Conservation (phyloP, 2,329 filamentous ascomycete species). For the Aspergillus amoenus region DNA sequence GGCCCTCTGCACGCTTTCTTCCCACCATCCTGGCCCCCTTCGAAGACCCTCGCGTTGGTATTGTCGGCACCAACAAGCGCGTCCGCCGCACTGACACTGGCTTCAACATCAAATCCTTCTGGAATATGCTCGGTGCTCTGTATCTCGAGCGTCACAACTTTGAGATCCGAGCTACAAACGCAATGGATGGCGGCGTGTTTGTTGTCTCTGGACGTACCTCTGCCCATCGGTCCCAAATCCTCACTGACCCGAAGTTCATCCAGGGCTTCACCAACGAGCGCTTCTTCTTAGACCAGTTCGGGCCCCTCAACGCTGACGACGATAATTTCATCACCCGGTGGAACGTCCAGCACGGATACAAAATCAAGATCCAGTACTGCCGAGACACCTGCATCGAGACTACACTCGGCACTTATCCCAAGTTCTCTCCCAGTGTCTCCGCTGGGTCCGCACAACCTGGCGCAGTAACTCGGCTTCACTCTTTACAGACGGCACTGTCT, state of each 20-base stretch:
- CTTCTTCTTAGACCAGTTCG: slow-evolving; percentile 48
- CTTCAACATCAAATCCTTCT: slow-evolving; percentile 29
- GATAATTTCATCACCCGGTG: slow-evolving; percentile 63
- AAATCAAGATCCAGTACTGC: slow-evolving; percentile 56
- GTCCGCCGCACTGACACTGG: slow-evolving; percentile 42
- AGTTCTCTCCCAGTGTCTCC: slow-evolving; percentile 55
- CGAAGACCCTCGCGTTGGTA: slow-evolving; percentile 49
- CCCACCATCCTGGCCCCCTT: slow-evolving; percentile 44
- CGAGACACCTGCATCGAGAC: slow-evolving; percentile 52
- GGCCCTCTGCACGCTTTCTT: slow-evolving; percentile 45
- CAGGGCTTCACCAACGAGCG: slow-evolving; percentile 49
- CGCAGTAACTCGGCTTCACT: slow-evolving; percentile 56
- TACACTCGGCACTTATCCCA: slow-evolving; percentile 50
- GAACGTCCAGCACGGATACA: slow-evolving; percentile 51
- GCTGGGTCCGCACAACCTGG: slow-evolving; percentile 61
- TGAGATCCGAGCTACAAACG: slow-evolving; percentile 57
- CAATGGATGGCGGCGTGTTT: slow-evolving; percentile 60
- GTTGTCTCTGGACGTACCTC: slow-evolving; percentile 59
- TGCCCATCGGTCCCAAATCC: slow-evolving; percentile 52
- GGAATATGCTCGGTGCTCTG: slow-evolving; percentile 58
- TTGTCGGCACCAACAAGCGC: slow-evolving; percentile 58
- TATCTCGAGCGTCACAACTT: slow-evolving; percentile 65
- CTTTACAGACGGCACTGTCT: slow-evolving; percentile 39
- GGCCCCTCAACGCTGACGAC: slow-evolving; percentile 56
- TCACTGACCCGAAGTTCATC: slow-evolving; percentile 47